These are phyloP conservation scores for Globisporangium alternatum DNA, from an alignment of 352 stramenopile genomes.

Conservation along the genomic window DNA sequence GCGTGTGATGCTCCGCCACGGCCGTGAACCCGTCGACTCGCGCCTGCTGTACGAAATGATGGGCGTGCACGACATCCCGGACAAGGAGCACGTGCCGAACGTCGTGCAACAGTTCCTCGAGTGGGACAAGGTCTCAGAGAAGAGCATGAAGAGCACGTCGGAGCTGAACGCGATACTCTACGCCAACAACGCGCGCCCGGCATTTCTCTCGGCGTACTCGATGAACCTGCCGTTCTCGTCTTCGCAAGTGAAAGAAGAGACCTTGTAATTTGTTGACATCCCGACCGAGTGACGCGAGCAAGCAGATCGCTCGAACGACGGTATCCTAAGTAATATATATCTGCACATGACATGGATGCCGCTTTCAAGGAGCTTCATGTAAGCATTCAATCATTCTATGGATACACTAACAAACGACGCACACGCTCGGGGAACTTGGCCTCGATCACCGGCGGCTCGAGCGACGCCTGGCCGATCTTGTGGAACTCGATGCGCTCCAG, in stretches of 20 bases:
- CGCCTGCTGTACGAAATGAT: slow-evolving; percentile 52
- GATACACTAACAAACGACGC: not conserved
- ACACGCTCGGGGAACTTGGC: not conserved
- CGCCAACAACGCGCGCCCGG: slow-evolving; percentile 26
- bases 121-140: slow-evolving; percentile 52
- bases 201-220: slow-evolving; percentile 49
- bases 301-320: not conserved
- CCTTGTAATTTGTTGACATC: not conserved
- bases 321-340: slow-evolving; percentile 7
- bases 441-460: slow-evolving; percentile 1
- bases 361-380: not conserved
- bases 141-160: slow-evolving; percentile 52
- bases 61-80: slow-evolving; percentile 38
- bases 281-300: not conserved
- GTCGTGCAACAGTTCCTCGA: slow-evolving; percentile 47
- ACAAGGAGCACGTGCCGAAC: slow-evolving; percentile 45
- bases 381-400: not conserved
- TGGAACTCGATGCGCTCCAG: slow-evolving; percentile 7
- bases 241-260: slow-evolving; percentile 23
- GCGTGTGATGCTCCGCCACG: slow-evolving; percentile 57
- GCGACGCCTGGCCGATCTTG: not conserved
- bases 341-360: not conserved
- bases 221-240: slow-evolving; percentile 59
- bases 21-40: slow-evolving; percentile 46
- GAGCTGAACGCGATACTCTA: slow-evolving; percentile 32